A percentile compares a stretch with the other conserved stretches of the same genome.
Conservation (phyloP, 352 stramenopile species). For the Globisporangium cystogenes region DNA sequence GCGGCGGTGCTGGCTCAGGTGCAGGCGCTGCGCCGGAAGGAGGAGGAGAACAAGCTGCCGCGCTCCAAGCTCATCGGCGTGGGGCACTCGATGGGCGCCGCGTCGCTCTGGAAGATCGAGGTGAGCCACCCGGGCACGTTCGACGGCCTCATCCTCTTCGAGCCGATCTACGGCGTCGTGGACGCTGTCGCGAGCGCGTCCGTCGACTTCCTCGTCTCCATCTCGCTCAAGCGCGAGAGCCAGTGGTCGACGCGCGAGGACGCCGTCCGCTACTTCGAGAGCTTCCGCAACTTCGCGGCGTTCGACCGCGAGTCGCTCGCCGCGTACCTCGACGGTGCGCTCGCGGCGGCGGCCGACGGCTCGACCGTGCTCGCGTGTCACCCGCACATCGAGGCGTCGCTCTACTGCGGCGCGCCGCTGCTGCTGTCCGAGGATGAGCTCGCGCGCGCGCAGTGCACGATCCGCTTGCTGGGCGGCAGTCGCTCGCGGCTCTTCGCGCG, state of each 20-base stretch:
- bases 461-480: slow-evolving; percentile 24
- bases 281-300: slow-evolving; percentile 23
- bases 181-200: slow-evolving; percentile 7
- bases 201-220: slow-evolving; percentile 22
- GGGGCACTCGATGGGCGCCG: slow-evolving; percentile 37
- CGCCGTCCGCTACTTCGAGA: slow-evolving; percentile 18
- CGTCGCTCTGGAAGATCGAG: slow-evolving; percentile 27
- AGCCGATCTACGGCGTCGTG: slow-evolving; percentile 27
- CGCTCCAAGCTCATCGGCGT: slow-evolving; percentile 34
- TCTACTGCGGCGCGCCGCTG: slow-evolving; percentile 23
- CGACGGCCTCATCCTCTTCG: slow-evolving; percentile 36
- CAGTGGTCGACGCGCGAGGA: slow-evolving; percentile 22
- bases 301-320: slow-evolving; percentile 31
- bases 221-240: slow-evolving; percentile 21
- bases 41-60: not conserved
- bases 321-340: slow-evolving; percentile 22
- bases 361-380: slow-evolving; percentile 23
- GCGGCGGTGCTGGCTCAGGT: slow-evolving; percentile 7
- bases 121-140: slow-evolving; percentile 28
- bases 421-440: slow-evolving; percentile 25
- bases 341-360: slow-evolving; percentile 7
- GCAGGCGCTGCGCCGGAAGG: not conserved
- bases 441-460: slow-evolving; percentile 16
- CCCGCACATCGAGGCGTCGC: slow-evolving; percentile 29
- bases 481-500: slow-evolving; percentile 22